Percentiles rank a stretch among this genome's conserved stretches.
Evolutionary conservation across 2,329 filamentous ascomycete species (phyloP).

Genomic region (Aspergillus bombycis): DNA sequence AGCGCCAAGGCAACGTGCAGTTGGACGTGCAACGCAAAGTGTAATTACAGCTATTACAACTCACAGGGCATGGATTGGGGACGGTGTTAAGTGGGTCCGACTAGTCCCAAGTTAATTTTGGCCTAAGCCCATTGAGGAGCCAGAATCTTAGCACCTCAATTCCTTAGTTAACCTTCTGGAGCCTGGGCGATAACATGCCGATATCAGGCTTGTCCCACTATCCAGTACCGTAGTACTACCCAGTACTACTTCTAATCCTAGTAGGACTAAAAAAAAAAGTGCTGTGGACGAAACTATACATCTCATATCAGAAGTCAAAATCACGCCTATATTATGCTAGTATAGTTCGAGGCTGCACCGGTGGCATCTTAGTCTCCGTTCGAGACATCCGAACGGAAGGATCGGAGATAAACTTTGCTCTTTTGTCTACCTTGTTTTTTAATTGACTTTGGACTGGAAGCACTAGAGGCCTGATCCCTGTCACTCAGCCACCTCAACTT

Average conservation of each 20-base stretch:
- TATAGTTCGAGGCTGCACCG: background rate
- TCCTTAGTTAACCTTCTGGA: background rate
- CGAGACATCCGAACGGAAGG: background rate
- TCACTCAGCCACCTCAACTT: background rate
- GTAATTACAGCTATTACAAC: background rate
- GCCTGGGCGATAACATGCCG: background rate
- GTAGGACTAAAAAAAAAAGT: background rate
- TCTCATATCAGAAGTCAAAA: background rate
- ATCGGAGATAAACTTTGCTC: slow-evolving; percentile 1
- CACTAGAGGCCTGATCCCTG: background rate
- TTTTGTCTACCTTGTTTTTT: background rate
- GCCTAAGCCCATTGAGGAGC: background rate
- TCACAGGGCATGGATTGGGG: background rate
- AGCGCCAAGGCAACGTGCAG: background rate
- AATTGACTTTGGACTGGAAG: background rate
- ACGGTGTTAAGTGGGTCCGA: background rate
- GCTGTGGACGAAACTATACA: background rate
- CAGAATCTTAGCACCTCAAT: background rate
- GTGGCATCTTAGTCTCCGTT: background rate
- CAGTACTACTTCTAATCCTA: background rate
- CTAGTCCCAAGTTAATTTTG: background rate
- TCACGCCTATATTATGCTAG: too few relatives aligned
- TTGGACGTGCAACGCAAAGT: background rate
- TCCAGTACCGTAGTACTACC: background rate
- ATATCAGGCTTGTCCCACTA: background rate